A percentile compares a stretch with the other conserved stretches of the same genome.
Evolutionary conservation across 257 asterid species (phyloP).

Genomic region (Solanum rostratum): DNA sequence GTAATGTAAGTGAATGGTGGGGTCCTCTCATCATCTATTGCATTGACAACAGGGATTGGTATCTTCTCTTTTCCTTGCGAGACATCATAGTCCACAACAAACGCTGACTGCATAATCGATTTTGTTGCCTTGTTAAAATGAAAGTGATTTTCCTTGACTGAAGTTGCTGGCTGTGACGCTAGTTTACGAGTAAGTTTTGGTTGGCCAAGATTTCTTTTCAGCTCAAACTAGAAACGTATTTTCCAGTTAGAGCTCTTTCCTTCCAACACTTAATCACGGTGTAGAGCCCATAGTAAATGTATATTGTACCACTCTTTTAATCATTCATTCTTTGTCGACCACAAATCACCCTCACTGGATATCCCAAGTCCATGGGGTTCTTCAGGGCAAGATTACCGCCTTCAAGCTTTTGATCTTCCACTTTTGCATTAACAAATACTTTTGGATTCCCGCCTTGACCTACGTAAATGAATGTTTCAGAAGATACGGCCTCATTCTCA

Average conservation of each 20-base stretch:
- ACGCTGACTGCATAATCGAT: neutral
- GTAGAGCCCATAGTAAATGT: slow-evolving; percentile 34
- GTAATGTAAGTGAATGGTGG: slow-evolving; percentile 27
- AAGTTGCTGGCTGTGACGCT: neutral
- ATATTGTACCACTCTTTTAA: neutral
- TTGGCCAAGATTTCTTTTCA: slow-evolving; percentile 23
- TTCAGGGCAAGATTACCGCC: slow-evolving; percentile 27
- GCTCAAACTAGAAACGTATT: slow-evolving; percentile 25
- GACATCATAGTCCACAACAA: slow-evolving; percentile 18
- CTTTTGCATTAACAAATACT: neutral
- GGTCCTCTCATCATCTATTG: slow-evolving; percentile 21
- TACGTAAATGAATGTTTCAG: slow-evolving; percentile 15
- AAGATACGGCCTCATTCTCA: slow-evolving; percentile 2
- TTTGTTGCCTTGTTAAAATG: neutral
- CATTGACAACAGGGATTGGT: slow-evolving; percentile 25
- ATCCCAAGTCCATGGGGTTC: slow-evolving; percentile 9
- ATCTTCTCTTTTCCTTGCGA: slow-evolving; percentile 31
- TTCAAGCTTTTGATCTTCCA: slow-evolving; percentile 14
- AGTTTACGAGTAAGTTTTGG: neutral
- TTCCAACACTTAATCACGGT: slow-evolving; percentile 7
- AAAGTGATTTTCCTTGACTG: neutral
- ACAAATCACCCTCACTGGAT: slow-evolving; percentile 31
- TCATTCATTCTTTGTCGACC: neutral
- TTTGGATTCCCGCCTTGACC: slow-evolving; percentile 26
- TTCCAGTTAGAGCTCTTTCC: slow-evolving; percentile 16